Evolutionary conservation across 257 asterid genomes (phyloP).

Genomic region (Nicotiana tomentosiformis): DNA sequence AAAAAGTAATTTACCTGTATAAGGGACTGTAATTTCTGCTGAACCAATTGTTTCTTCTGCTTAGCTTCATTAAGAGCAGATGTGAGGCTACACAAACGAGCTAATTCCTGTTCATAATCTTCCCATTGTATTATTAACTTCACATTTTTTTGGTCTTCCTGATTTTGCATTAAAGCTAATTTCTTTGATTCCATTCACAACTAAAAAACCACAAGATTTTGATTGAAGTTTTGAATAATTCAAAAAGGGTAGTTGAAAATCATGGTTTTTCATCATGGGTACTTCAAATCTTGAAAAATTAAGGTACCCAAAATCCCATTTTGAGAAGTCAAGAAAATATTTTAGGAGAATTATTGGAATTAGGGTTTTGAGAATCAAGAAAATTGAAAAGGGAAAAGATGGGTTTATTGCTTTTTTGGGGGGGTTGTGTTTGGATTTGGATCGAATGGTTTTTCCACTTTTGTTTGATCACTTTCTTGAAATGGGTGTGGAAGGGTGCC

Average conservation of each 20-base stretch:
- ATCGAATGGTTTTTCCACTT: neutral
- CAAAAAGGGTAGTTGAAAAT: neutral
- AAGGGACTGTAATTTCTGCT: conserved; percentile 51
- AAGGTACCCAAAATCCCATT: neutral
- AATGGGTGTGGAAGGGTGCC: neutral
- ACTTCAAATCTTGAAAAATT: neutral
- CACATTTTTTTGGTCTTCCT: conserved; percentile 15
- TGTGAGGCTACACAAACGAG: conserved; percentile 71
- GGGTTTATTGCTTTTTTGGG: neutral
- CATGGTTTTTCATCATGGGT: conserved; percentile 2
- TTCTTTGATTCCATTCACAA: conserved; percentile 18
- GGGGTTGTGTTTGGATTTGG: neutral
- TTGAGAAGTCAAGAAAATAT: neutral
- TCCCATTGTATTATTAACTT: conserved; percentile 66
- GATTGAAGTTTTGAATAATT: neutral
- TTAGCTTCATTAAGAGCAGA: conserved; percentile 68
- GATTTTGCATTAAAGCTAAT: neutral
- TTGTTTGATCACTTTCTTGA: neutral
- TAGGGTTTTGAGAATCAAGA: neutral
- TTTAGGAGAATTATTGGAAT: neutral
- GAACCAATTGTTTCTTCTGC: conserved; percentile 45
- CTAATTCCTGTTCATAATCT: conserved; percentile 86
- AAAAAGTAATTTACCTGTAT: conserved; percentile 38
- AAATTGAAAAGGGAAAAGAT: neutral
- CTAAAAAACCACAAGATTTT: neutral